Base-by-base conservation (phyloP, 148 eudicot species). In the Pouteria glomerata region DNA sequence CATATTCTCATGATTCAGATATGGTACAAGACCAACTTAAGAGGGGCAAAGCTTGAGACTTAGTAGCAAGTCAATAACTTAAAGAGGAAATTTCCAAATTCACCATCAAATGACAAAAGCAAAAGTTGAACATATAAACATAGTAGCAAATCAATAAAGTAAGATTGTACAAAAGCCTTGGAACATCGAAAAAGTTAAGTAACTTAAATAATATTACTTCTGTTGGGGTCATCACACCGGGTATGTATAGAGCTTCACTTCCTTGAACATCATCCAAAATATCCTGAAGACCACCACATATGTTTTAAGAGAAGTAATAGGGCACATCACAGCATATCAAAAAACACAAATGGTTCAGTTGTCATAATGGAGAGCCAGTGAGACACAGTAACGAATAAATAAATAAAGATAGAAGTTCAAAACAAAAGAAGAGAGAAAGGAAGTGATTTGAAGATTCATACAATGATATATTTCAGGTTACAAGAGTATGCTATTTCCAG, bases 211-310 rank as follows among this genome's bases (percentile, higher is more conserved):
- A 50, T 41, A 78, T 44, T 83, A 92, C 97, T 87, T 93, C 98
- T 42, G 98, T 84, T 41, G 98, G 98, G 70, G 94, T 93, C 96
- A 88, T 88, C 62, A 61, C 96, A 24, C 98, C 98, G n/a, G 98
- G 98, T 66, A 93, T 88, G 76, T 90, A 93, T 23, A 93, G 74
- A 63, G 81, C 85, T 53, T 88, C 81, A 27, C 77, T 62, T 4
- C 76, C 80, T 75, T 76, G 63, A 77, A 78, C 77, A 72, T 82
- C 74, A 23, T 79, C 78, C 42, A 84, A 56, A 69, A 93, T 78
- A 31, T 79, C 94, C 98, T 90, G 85, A 57, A 57, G 44, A 52
- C 8, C 60, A 33, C 8, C 27, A 47, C 72, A 52, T 35, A 63
- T 51, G 50, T 21, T 37, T 13, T 67, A 58, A 16, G 45, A 29